Evolutionary conservation across 441 rosid genomes (phyloP).

Genomic region (Populus hybrid): DNA sequence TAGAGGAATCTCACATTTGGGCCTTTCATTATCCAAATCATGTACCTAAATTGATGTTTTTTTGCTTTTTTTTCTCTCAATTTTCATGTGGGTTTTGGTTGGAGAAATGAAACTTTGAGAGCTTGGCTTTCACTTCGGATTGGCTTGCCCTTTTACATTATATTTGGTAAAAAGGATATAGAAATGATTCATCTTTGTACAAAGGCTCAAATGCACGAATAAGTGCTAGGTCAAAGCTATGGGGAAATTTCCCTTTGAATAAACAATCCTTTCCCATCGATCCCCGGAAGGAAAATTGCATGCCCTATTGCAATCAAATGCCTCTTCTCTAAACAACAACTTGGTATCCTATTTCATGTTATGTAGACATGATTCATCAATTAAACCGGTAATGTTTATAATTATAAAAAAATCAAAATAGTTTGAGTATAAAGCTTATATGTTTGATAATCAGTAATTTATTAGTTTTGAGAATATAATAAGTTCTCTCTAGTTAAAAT

Average conservation of each 20-base stretch:
- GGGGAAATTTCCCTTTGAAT: too few relatives aligned
- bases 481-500: fast-evolving
- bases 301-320: too few relatives aligned
- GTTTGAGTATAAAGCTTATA: fast-evolving
- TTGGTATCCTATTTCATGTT: too few relatives aligned
- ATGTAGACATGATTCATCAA: too few relatives aligned
- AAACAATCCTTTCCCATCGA: too few relatives aligned
- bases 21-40: not conserved
- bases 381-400: too few relatives aligned
- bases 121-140: not conserved
- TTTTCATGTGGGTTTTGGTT: not conserved
- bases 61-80: not conserved
- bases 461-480: fast-evolving
- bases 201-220: not conserved
- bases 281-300: too few relatives aligned
- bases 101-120: too few relatives aligned
- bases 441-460: too few relatives aligned
- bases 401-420: too few relatives aligned
- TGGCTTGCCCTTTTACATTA: not conserved
- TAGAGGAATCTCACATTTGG: not conserved
- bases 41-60: not conserved
- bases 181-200: not conserved
- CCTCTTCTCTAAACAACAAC: too few relatives aligned
- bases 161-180: not conserved
- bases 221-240: not conserved